Base-by-base conservation (phyloP, 768 basidiomycete species). In the Melanogaster broomeanus region DNA sequence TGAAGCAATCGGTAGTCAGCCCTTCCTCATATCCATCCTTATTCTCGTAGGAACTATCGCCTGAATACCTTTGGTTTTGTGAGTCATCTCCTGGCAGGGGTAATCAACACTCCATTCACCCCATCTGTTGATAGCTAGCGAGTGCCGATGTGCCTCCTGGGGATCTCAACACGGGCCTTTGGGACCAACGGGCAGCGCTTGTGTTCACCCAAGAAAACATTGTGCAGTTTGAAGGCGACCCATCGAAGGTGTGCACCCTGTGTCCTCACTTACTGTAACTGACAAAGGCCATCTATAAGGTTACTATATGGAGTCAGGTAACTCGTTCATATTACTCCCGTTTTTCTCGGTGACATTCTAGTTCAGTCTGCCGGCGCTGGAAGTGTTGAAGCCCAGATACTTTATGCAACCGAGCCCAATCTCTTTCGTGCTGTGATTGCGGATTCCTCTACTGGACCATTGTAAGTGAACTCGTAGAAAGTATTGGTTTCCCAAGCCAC, bases 201-300 rank as follows among this genome's bases (percentile, higher is more conserved):
- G 57, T 69, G 15, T 89, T 86, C 64, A 68, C 88, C 1, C 78
- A 85, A 53, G 71, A 83, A n/a, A 85, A 89, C 57, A 81, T 88
- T 16, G 76, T 71, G 3, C 74, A 75, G 3, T 88, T 88, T 59
- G 85, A 85, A 12, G 86, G 86, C 1, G 80, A 86, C 64, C 78
- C 79, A 13, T 55, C 66, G 12, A 85, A 83, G 68, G 82, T 74
- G 7, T 2, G 13, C 16, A 19, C 22, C 13, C 18, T 48, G 4
- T 12, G 31, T 10, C 16, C 16, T 8, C 25, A 1, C 6, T 27
- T 16, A 48, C 11, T 10, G 13, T n/a, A 22, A 22, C 37, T 7
- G 16, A 10, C 48, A 57, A 10, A 56, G 25, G 6, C 3, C 33
- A 10, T 12, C 4, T 25, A n/a, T 28, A 6, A 61, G 59, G 52